These are phyloP conservation scores for Candida chauliodis DNA, from an alignment of 805 yeast genomes.

Conservation along the genomic window DNA sequence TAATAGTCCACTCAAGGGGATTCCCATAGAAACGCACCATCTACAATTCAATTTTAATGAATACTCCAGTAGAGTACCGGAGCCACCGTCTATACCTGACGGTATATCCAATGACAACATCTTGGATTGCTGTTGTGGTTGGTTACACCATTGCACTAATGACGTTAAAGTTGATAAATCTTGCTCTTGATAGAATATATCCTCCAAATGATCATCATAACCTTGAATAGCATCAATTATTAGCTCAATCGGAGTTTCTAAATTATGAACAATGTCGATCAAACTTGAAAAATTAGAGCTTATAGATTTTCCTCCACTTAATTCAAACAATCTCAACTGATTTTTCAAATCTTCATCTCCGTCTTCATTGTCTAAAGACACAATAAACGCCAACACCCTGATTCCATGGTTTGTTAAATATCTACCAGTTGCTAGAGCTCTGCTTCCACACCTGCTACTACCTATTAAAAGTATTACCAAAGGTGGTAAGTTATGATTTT, in stretches of 20 bases:
- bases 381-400: conserved; percentile 54
- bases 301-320: conserved; percentile 64
- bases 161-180: conserved; percentile 39
- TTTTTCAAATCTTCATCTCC: conserved; percentile 42
- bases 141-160: conserved; percentile 68
- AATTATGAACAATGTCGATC: conserved; percentile 34
- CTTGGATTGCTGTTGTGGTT: conserved; percentile 31
- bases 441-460: conserved; percentile 69
- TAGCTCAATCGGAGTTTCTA: conserved; percentile 74
- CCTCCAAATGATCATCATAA: conserved; percentile 64
- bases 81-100: conserved; percentile 78
- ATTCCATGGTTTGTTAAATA: conserved; percentile 73
- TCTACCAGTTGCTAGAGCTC: conserved; percentile 77
- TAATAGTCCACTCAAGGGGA: conserved; percentile 63
- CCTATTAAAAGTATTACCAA: conserved; percentile 68
- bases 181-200: conserved; percentile 39
- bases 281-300: conserved; percentile 31
- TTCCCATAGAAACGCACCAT: conserved; percentile 66
- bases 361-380: conserved; percentile 35
- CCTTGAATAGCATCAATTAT: conserved; percentile 85
- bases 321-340: conserved; percentile 55
- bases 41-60: conserved; percentile 38
- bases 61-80: conserved; percentile 49
- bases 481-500: conserved; percentile 77
- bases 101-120: conserved; percentile 75